Evolutionary conservation across 2,329 filamentous ascomycete species (phyloP).

Genomic region (Diaporthe destruens): DNA sequence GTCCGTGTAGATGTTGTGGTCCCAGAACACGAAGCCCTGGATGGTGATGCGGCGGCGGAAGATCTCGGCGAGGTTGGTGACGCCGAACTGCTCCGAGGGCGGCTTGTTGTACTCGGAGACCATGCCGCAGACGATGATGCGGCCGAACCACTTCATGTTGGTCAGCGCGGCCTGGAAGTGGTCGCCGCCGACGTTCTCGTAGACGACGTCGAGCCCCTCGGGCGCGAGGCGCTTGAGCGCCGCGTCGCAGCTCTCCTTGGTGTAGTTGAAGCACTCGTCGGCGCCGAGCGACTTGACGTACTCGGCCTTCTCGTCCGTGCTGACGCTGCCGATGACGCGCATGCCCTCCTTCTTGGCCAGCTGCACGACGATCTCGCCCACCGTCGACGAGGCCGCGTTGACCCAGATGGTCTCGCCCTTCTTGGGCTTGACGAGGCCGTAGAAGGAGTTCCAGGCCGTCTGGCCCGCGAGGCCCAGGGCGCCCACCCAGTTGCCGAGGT

Average conservation of each 20-base stretch:
- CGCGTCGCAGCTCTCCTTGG: conserved; percentile 75
- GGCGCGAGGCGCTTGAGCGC: conserved; percentile 76
- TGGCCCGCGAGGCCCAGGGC: conserved; percentile 82
- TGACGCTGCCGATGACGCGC: conserved; percentile 79
- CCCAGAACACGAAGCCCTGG: conserved; percentile 74
- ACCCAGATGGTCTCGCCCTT: conserved; percentile 85
- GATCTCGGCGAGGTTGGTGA: conserved; percentile 71
- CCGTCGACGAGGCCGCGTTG: conserved; percentile 79
- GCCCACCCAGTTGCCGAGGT: conserved; percentile 73
- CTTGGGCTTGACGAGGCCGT: conserved; percentile 80
- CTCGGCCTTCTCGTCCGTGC: conserved; percentile 80
- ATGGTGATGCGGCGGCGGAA: conserved; percentile 73
- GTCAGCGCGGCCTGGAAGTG: conserved; percentile 71
- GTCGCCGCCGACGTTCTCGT: conserved; percentile 83
- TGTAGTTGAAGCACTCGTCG: conserved; percentile 84
- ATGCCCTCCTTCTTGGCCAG: conserved; percentile 82
- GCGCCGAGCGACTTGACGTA: conserved; percentile 80
- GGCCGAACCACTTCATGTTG: conserved; percentile 72
- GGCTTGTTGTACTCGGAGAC: conserved; percentile 76
- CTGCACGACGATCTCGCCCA: conserved; percentile 81
- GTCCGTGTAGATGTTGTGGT: conserved; percentile 68
- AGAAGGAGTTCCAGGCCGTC: conserved; percentile 80
- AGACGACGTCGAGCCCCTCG: conserved; percentile 83
- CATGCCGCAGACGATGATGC: conserved; percentile 74
- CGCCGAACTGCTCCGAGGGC: conserved; percentile 65